Base-by-base conservation (phyloP, 768 basidiomycete species). In the Lactarius trivialis region DNA sequence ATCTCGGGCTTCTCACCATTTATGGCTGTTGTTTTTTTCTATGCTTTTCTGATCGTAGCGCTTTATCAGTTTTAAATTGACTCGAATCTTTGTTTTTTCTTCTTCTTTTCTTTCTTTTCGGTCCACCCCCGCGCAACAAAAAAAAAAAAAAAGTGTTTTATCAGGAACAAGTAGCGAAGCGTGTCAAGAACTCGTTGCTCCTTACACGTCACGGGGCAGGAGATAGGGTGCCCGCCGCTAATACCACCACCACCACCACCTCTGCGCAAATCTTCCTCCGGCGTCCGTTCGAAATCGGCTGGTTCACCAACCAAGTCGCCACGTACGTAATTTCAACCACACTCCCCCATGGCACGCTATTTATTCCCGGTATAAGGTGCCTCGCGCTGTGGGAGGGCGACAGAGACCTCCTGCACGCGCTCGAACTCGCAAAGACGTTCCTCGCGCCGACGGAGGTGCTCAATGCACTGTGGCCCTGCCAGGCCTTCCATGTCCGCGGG, bases 361-460 rank as follows among this genome's bases (percentile, higher is more conserved):
- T 9, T 56, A 39, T 50, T 15, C 36, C 28, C 15, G 30, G 61
- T 67, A 34, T 65, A 63, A 88, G 86, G 65, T 87, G 86, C 67
- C 73, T 91, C 37, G 74, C 81, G 2, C 70, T 91, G 21, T 91
- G 85, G 85, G 79, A 79, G 55, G 78, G 82, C 60, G 86, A 91
- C 69, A 78, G 74, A 7, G 73, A 78, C 4, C 75, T 89, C 28
- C 71, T 76, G 56, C 78, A 81, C 34, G 86, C 87, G 9, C 71
- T 91, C 33, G 80, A 85, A 28, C 76, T 90, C 12, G 90, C 82
- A 7, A 88, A 88, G 70, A 76, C 78, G 0, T 81, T 91, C 60
- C 74, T 89, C 30, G 69, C 78, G 11, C 80, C 85, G 2, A 75
- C 89, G 37, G 88, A 91, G 58, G 80, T 82, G 17, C 77, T 89